Evolutionary conservation across 495 filamentous ascomycete genomes (phyloP), one percentile per base, ranked within the genome.

Genomic region (Hypoxylon lenormandii): DNA sequence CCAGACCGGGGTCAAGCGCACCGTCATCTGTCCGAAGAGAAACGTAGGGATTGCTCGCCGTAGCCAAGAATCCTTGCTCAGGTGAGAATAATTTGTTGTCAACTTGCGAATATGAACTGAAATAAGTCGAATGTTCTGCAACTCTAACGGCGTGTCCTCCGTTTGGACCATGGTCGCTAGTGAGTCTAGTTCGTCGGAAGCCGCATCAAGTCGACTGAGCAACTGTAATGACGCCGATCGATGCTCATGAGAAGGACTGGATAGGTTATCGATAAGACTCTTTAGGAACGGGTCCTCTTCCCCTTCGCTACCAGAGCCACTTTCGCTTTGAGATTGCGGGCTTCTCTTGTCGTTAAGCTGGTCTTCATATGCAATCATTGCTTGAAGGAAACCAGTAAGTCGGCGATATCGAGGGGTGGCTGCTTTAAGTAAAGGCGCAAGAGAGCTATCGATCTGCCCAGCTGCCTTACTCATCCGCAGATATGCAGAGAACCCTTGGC

Each of bases 51-150:
- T 83, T 5, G 94, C 83, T 66, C 82, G 83, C 28, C 85, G 79
- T 70, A 96, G 81, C 89, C 90, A 93, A 11, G 82, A 83, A 49
- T 84, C 83, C 72, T 66, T 80, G 68, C 50, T 85, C 71, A 76
- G 80, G 75, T 56, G 86, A 72, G 78, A 87, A 91, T 70, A 89
- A 68, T 60, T 85, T 74, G 47, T 87, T 81, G 78, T 79, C 28
- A 98, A 84, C 67, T 90, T 92, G 33, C 95, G 90, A 40, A 96
- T 85, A 57, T 94, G 89, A 84, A 97, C 94, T 6, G 92, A 87
- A 15, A 95, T 81, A 1, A 86, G 84, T 15, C 95, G 86, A 40
- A 86, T 84, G 28, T 89, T 92, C 54, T 95, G 86, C 3, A 97
- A 74, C 55, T 87, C 87, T 18, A 96, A 75, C 4, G 90, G 87